A percentile compares a stretch with the other conserved stretches of the same genome.
These are phyloP conservation scores for Naganishia randhawae DNA, from an alignment of 768 basidiomycete genomes.

Conservation along the genomic window DNA sequence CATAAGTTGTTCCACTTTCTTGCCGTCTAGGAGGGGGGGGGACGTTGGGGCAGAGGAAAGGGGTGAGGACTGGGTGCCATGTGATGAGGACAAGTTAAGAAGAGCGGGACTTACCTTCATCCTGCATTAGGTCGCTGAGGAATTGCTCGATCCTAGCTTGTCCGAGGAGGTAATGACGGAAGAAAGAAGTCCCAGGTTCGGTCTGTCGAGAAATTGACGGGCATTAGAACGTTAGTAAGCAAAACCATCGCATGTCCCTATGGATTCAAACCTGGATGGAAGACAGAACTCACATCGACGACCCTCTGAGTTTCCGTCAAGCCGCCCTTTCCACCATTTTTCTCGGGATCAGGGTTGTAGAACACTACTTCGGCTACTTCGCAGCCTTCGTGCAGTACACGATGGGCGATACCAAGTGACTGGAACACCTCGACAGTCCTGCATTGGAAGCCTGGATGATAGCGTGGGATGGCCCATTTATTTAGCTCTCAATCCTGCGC, in stretches of 20 bases:
- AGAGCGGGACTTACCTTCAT: conserved; percentile 20
- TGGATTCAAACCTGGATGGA: not conserved
- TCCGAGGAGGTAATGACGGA: conserved; percentile 22
- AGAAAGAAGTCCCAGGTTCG: conserved; percentile 21
- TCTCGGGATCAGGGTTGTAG: conserved; percentile 27
- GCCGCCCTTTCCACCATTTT: conserved; percentile 6
- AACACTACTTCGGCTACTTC: conserved; percentile 28
- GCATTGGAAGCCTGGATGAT: conserved; percentile 21
- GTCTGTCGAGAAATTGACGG: not conserved
- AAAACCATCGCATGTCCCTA: not conserved
- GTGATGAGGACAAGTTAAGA: too few relatives aligned
- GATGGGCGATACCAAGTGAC: conserved; percentile 25
- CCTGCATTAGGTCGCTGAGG: conserved; percentile 7
- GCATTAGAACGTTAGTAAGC: not conserved
- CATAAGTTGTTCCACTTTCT: conserved; percentile 20
- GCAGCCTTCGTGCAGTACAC: conserved; percentile 19
- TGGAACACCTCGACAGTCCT: conserved; percentile 29
- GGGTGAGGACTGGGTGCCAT: too few relatives aligned
- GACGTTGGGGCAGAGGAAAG: not conserved
- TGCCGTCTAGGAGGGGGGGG: not conserved
- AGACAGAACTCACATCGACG: conserved; percentile 15
- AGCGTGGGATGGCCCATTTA: not conserved
- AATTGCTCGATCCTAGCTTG: conserved; percentile 25
- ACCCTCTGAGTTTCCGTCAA: conserved; percentile 21
- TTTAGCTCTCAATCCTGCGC: too few relatives aligned